Evolutionary conservation across 2,329 filamentous ascomycete species (phyloP), one percentile per base, ranked within the genome.

Genomic region (Hypoxylon sp.): DNA sequence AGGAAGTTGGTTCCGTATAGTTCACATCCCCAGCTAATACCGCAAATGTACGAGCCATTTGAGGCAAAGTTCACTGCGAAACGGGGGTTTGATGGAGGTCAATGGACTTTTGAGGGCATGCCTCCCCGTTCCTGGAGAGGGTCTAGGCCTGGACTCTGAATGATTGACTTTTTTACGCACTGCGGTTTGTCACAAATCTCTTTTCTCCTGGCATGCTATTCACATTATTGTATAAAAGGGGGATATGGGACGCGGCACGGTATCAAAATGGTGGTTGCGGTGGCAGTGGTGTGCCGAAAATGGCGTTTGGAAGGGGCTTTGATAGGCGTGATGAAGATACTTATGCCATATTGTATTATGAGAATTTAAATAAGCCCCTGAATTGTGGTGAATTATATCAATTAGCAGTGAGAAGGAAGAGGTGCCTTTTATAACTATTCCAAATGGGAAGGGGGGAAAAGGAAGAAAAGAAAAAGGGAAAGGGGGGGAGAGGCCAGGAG

Each of bases 1-100:
- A 77, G 69, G 60, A 77, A 73, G 55, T 63, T 80, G 40, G 61
- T 79, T 17, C 81, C 82, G 6, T 83, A 83, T 62, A 76, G 77
- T 54, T 76, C 81, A 22, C 77, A 78, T 59, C 64, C 82, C 13
- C 67, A 79, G 37, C 77, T 83, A 7, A 73, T 82, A 64, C 81
- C 81, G 1, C 74, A 75, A 8, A 79, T 82, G 74, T 78, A 79
- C 48, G 73, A 80, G 69, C 79, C 80, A 14, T 79, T 80, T 20
- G 79, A 81, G 51, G 80, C 83, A 13, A 81, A 79, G 27, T 76
- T 82, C 42, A 73, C 74, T 14, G 68, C 71, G 50, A 75, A 62
- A 56, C 67, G 62, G 13, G 61, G 61, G 3, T 61, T 70, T 8
- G n/a, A 57, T 2, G 8, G 44, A 2, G 66, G 40, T 20, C 58